Conservation (phyloP, 805 yeast species). For the Saccharomycopsis babjevae region DNA sequence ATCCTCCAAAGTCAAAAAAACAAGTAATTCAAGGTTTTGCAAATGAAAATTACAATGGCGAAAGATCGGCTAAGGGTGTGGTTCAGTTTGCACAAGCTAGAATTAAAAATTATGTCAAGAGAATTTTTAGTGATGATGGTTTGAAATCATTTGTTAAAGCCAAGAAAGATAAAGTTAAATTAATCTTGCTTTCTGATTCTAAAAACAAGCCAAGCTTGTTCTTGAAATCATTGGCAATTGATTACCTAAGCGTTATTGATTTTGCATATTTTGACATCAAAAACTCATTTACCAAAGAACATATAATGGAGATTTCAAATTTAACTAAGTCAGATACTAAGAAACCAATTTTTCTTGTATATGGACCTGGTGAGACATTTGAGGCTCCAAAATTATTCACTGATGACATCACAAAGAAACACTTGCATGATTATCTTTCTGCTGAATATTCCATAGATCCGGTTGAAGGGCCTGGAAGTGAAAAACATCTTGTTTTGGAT, state of each 20-base stretch:
- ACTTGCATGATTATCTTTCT: constrained; percentile 21
- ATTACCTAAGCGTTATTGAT: constrained; percentile 43
- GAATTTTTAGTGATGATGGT: constrained; percentile 30
- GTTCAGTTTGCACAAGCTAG: constrained; percentile 45
- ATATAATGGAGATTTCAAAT: constrained; percentile 16
- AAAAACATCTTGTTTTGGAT: constrained; percentile 20
- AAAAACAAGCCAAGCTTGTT: constrained; percentile 42
- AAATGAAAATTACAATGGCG: constrained; percentile 51
- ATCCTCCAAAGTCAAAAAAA: constrained; percentile 18
- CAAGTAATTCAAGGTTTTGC: constrained; percentile 30
- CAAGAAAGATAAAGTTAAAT: constrained; percentile 25
- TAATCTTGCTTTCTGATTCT: constrained; percentile 39
- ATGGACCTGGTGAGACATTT: neutral
- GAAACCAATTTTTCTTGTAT: constrained; percentile 9
- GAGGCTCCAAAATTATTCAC: constrained; percentile 20
- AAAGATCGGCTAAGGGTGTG: constrained; percentile 45
- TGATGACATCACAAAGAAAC: constrained; percentile 21
- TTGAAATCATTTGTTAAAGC: constrained; percentile 21
- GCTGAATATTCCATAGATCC: constrained; percentile 20
- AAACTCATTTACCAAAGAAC: constrained; percentile 22
- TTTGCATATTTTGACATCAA: constrained; percentile 35
- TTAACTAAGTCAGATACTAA: constrained; percentile 3
- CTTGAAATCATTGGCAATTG: constrained; percentile 59
- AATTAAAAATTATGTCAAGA: constrained; percentile 56
- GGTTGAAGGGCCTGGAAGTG: constrained; percentile 26